These are phyloP conservation scores for Ophiocordyceps camponoti-leonardi DNA, from an alignment of 2,329 filamentous ascomycete genomes.

Conservation along the genomic window DNA sequence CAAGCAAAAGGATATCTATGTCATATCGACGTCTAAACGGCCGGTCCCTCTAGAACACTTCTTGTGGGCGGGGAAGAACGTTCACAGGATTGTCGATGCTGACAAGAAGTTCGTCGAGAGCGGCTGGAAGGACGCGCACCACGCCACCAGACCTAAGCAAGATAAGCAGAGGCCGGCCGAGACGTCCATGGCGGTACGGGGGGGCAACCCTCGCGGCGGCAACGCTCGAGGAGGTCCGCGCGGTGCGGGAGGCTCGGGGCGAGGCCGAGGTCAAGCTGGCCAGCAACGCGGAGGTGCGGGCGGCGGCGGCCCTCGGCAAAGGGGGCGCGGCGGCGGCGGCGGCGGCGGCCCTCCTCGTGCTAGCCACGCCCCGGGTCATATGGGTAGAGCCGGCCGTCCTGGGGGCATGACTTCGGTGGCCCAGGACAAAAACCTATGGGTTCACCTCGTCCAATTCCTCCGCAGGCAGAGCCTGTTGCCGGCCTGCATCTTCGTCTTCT, in stretches of 20 bases:
- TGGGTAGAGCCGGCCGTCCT: constrained; percentile 71
- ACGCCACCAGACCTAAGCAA: constrained; percentile 53
- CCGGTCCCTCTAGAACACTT: constrained; percentile 93
- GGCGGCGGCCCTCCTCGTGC: constrained; percentile 35
- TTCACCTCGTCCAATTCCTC: constrained; percentile 82
- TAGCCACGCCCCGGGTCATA: constrained; percentile 58
- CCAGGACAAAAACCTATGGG: constrained; percentile 94
- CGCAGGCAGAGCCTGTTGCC: constrained; percentile 77
- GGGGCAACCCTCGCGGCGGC: constrained; percentile 18
- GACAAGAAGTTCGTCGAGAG: constrained; percentile 84
- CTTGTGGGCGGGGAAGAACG: constrained; percentile 83
- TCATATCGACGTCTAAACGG: constrained; percentile 91
- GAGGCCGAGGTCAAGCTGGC: constrained; percentile 30
- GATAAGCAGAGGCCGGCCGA: constrained; percentile 47
- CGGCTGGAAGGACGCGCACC: constrained; percentile 89
- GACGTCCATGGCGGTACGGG: constrained; percentile 17
- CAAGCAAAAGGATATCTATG: constrained; percentile 97
- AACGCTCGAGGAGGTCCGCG: constrained; percentile 23
- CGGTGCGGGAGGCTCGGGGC: constrained; percentile 15
- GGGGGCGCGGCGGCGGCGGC: constrained; percentile 33
- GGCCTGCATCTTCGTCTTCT: constrained; percentile 96
- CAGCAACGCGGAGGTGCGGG: constrained; percentile 17
- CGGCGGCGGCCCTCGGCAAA: constrained; percentile 19
- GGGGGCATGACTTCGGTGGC: constrained; percentile 78
- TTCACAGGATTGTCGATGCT: constrained; percentile 85